Evolutionary conservation across 768 basidiomycete species (phyloP).

Genomic region (Hirschioporus abietinus): DNA sequence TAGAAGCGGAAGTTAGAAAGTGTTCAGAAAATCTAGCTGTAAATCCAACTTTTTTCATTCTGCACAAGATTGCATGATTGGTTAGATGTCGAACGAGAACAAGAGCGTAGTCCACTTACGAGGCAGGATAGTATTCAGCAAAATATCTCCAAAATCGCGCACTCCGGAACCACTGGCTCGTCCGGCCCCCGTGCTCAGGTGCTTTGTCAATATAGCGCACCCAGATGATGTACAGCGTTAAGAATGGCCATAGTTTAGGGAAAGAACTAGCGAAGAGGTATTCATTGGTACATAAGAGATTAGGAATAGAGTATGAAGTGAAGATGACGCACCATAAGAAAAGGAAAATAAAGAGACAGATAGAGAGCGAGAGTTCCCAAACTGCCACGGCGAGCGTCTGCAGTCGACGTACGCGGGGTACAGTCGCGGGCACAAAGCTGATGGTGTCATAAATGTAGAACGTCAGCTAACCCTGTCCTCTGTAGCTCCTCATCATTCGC

Average conservation of each 20-base stretch:
- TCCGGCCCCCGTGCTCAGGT: conserved; percentile 66
- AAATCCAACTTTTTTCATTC: conserved; percentile 36
- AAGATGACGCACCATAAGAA: conserved; percentile 69
- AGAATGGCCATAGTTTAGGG: conserved; percentile 82
- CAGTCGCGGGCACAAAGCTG: conserved; percentile 81
- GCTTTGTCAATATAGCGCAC: conserved; percentile 66
- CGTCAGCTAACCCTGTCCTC: not conserved
- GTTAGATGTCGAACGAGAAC: not conserved
- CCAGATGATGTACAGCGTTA: conserved; percentile 79
- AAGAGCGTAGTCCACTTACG: conserved; percentile 47
- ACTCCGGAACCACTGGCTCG: conserved; percentile 70
- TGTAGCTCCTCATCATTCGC: not conserved
- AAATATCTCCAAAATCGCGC: conserved; percentile 80
- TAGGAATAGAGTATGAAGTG: not conserved
- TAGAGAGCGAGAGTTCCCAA: conserved; percentile 80
- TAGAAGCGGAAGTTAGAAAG: conserved; percentile 23
- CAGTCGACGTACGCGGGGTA: conserved; percentile 79
- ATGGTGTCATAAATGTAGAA: not conserved
- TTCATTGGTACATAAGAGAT: not conserved
- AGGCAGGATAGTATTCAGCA: conserved; percentile 86
- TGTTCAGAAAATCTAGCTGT: not conserved
- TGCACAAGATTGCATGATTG: not conserved
- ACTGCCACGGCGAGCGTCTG: conserved; percentile 87
- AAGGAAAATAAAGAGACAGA: conserved; percentile 63
- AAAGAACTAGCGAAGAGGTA: conserved; percentile 54